Conservation (phyloP, 345 rosid species). For the Pseudoturritis turrita region DNA sequence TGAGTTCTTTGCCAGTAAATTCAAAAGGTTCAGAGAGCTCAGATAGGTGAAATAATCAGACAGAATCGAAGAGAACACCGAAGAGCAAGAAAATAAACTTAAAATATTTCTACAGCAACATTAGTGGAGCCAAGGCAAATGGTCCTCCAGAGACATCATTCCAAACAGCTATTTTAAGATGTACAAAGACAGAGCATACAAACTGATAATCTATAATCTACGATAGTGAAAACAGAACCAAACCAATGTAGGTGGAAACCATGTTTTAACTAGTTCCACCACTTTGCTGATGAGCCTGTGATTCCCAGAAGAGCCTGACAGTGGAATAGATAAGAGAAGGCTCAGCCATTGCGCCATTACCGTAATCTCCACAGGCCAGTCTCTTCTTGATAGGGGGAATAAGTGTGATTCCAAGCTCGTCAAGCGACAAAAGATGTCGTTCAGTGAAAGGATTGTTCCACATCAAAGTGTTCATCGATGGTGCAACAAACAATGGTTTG, state of each 20-base stretch:
- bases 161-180: not conserved
- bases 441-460: constrained; percentile 95
- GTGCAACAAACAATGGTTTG: constrained; percentile 81
- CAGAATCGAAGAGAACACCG: not conserved
- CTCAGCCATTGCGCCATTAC: constrained; percentile 93
- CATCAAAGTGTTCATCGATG: constrained; percentile 87
- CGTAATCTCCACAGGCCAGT: constrained; percentile 87
- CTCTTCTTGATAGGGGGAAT: constrained; percentile 81
- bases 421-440: constrained; percentile 68
- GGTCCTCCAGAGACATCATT: not conserved
- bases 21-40: not conserved
- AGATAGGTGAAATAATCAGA: not conserved
- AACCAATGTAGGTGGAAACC: not conserved
- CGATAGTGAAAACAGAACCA: not conserved
- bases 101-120: not conserved
- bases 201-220: not conserved
- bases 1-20: not conserved
- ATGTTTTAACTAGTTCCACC: constrained; percentile 20
- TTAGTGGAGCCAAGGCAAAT: not conserved
- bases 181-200: constrained; percentile 16
- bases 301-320: constrained; percentile 65
- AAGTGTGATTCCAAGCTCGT: constrained; percentile 81
- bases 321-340: constrained; percentile 75
- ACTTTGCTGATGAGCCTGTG: constrained; percentile 37
- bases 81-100: not conserved